These are phyloP conservation scores for Carex parvula DNA, from an alignment of 176 grass and related monocot species.

Conservation along the genomic window DNA sequence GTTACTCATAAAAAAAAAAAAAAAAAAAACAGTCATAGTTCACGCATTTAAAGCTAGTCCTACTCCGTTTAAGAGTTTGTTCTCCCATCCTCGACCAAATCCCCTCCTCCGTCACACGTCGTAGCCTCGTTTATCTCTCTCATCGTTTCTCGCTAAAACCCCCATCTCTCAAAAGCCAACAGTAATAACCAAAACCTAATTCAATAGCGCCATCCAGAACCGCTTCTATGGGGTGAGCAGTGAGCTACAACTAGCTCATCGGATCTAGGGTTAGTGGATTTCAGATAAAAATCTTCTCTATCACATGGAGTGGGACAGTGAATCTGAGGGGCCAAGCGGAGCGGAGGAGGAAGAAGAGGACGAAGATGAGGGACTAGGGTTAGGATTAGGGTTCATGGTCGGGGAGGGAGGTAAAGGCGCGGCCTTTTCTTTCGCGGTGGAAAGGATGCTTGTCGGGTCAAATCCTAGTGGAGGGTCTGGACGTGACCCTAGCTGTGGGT, in stretches of 20 bases:
- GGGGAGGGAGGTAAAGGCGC: conserved; percentile 6
- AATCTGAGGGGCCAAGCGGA: conserved; percentile 55
- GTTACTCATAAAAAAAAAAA: too few species aligned
- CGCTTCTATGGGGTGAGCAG: conserved; percentile 17
- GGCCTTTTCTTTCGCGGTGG: conserved; percentile 58
- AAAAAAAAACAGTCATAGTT: neutral
- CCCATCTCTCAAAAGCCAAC: neutral
- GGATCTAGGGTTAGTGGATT: conserved; percentile 57
- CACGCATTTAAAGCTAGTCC: neutral
- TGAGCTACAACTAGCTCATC: conserved; percentile 12
- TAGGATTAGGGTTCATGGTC: neutral
- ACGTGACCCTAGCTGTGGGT: conserved; percentile 38
- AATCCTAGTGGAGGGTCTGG: conserved; percentile 26
- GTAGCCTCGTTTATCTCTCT: conserved; percentile 22
- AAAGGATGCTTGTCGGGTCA: conserved; percentile 55
- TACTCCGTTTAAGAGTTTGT: neutral
- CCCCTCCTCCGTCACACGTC: conserved; percentile 41
- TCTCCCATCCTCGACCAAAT: conserved; percentile 10
- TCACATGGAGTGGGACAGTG: conserved; percentile 92
- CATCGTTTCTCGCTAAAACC: conserved; percentile 23
- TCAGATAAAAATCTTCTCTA: neutral
- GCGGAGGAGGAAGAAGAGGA: conserved; percentile 51
- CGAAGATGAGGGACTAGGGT: conserved; percentile 16
- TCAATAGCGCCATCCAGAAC: conserved; percentile 23
- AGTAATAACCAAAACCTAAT: neutral